phyloP scores from a whole-genome alignment of 352 stramenopile species.

The Phytophthora melonis region DNA sequence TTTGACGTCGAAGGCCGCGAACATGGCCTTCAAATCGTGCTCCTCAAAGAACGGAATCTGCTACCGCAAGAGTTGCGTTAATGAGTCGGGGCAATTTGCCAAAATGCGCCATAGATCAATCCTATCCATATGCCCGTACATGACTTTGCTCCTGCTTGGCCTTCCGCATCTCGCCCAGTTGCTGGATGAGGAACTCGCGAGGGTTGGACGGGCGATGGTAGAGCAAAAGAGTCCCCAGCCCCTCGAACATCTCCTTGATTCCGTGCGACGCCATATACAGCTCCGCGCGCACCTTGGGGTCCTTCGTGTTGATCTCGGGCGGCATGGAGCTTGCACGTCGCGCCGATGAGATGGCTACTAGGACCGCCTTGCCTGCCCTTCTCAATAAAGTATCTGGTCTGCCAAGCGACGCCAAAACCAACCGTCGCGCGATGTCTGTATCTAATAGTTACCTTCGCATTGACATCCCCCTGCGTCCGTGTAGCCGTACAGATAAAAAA shows the following conservation, averaged over 20 bases:
- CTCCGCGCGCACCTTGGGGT: constrained; percentile 67
- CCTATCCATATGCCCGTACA: too few relatives aligned
- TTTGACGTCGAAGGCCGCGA: constrained; percentile 79
- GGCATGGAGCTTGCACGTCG: constrained; percentile 8
- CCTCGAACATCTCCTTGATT: constrained; percentile 75
- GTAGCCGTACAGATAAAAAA: not conserved
- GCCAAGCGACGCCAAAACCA: constrained; percentile 26
- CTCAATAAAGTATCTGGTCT: not conserved
- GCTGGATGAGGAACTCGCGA: constrained; percentile 65
- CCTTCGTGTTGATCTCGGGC: constrained; percentile 60
- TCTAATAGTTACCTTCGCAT: too few relatives aligned
- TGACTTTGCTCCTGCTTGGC: constrained; percentile 65
- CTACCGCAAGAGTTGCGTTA: not conserved
- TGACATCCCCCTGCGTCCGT: too few relatives aligned
- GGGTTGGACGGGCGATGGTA: constrained; percentile 72
- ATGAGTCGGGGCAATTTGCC: too few relatives aligned
- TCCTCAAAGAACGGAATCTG: constrained; percentile 81
- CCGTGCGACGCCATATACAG: constrained; percentile 74
- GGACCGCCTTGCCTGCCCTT: not conserved
- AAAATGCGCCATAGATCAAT: too few relatives aligned
- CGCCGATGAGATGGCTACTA: not conserved
- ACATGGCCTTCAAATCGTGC: constrained; percentile 78
- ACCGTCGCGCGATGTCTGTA: constrained; percentile 1
- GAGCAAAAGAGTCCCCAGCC: constrained; percentile 67
- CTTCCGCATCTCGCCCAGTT: constrained; percentile 63